Evolutionary conservation across 2,329 filamentous ascomycete species (phyloP).

Genomic region (Aquanectria penicillioides): DNA sequence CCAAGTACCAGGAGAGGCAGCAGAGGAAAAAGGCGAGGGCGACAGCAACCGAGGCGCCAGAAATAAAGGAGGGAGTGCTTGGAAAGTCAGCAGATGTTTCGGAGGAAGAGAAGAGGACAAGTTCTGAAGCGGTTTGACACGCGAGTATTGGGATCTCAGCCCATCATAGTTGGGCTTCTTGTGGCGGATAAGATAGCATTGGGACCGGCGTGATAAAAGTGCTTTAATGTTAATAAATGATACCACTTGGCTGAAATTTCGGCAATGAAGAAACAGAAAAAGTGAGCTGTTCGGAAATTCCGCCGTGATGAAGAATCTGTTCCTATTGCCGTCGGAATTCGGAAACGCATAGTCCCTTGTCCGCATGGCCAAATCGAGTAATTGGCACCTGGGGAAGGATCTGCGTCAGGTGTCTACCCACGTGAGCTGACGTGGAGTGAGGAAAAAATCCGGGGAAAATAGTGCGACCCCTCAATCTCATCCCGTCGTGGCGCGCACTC

Average conservation of each 20-base stretch:
- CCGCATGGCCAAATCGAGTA: no score
- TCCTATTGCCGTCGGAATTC: slow-evolving; percentile 2
- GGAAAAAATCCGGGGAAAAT: no score
- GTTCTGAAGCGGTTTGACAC: background rate
- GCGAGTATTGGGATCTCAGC: no score
- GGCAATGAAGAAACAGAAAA: background rate
- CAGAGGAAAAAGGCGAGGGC: slow-evolving; percentile 27
- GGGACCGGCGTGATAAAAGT: background rate
- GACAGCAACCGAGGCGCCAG: background rate
- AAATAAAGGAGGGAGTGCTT: slow-evolving; percentile 23
- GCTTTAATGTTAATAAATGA: slow-evolving; percentile 12
- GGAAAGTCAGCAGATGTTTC: slow-evolving; percentile 6
- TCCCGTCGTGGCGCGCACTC: no score
- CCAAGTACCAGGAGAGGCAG: slow-evolving; percentile 42
- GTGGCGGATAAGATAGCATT: background rate
- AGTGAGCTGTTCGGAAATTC: slow-evolving; percentile 27
- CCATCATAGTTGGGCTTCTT: background rate
- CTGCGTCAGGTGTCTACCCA: no score
- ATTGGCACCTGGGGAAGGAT: no score
- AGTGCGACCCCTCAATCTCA: no score
- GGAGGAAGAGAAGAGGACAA: background rate
- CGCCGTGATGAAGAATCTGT: slow-evolving; percentile 54
- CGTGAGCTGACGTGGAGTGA: no score
- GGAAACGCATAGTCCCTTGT: no score
- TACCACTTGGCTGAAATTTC: background rate